phyloP scores from a whole-genome alignment of 192 early-diverging fungal species.

The Linnemannia elongata region DNA sequence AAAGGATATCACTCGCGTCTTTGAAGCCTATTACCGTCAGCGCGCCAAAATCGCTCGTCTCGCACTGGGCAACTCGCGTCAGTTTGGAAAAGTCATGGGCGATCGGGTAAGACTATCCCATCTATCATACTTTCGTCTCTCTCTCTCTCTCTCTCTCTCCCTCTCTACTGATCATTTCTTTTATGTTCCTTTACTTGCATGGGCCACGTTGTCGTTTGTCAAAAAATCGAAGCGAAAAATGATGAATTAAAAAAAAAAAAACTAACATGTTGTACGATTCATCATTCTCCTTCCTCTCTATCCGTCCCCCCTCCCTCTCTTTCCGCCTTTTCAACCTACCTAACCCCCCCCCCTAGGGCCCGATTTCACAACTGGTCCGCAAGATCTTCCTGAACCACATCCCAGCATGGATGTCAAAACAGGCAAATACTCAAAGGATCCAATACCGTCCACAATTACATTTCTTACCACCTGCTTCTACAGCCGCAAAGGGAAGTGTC shows the following conservation, averaged over 20 bases:
- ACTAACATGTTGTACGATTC: too few species aligned
- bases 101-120: constrained; percentile 17
- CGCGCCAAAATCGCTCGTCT: constrained; percentile 32
- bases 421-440: neutral
- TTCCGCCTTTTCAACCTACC: too few species aligned
- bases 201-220: too few species aligned
- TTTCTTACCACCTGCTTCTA: neutral
- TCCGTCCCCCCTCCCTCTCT: neutral
- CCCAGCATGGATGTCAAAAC: neutral
- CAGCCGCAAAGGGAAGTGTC: neutral
- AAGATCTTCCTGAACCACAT: constrained; percentile 4
- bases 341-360: too few species aligned
- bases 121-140: neutral
- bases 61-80: constrained; percentile 40
- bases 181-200: too few species aligned
- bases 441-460: constrained; percentile 1
- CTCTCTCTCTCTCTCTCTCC: neutral
- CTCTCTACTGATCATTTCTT: too few species aligned
- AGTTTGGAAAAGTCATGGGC: constrained; percentile 54
- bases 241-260: too few species aligned
- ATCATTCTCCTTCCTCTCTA: too few species aligned
- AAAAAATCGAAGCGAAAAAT: too few species aligned
- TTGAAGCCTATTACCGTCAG: constrained; percentile 33
- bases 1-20: constrained; percentile 27
- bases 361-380: neutral